A percentile compares a stretch with the other conserved stretches of the same genome.
phyloP scores from a whole-genome alignment of 441 rosid species.

The Theobroma grandiflorum region DNA sequence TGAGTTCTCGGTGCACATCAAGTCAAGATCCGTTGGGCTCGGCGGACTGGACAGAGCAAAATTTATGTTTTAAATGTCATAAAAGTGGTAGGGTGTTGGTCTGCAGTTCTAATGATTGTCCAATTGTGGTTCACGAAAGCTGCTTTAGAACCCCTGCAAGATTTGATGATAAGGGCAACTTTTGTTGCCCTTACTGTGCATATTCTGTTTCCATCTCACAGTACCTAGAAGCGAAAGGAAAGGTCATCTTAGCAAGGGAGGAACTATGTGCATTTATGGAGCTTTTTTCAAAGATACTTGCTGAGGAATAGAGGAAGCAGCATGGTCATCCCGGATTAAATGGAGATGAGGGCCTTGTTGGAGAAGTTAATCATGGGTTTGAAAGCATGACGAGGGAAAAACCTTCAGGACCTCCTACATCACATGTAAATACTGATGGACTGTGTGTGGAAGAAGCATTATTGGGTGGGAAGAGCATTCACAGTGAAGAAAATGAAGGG shows the following conservation, averaged over 20 bases:
- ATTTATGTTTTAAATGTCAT: conserved; percentile 58
- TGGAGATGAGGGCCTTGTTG: conserved; percentile 15
- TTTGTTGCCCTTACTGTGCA: conserved; percentile 64
- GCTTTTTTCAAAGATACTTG: conserved; percentile 22
- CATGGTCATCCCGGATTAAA: conserved; percentile 28
- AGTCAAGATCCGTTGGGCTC: conserved; percentile 32
- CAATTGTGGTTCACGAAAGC: conserved; percentile 54
- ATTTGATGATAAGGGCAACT: conserved; percentile 48
- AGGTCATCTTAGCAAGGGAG: conserved; percentile 44
- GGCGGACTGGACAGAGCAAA: conserved; percentile 42
- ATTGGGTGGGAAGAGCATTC: neutral
- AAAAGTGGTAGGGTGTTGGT: conserved; percentile 50
- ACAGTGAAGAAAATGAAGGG: conserved; percentile 28
- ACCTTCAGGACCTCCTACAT: conserved; percentile 24
- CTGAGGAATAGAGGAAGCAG: conserved; percentile 27
- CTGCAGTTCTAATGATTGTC: conserved; percentile 52
- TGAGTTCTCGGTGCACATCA: conserved; percentile 42
- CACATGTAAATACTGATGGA: conserved; percentile 15
- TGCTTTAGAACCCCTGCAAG: conserved; percentile 51
- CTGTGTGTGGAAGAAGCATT: conserved; percentile 29
- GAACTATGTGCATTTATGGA: conserved; percentile 42
- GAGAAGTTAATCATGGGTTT: conserved; percentile 8
- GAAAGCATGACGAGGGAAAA: too few relatives aligned
- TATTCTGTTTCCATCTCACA: conserved; percentile 52
- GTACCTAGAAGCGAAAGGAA: conserved; percentile 51